Percentiles rank a stretch among this genome's conserved stretches.
Conservation (phyloP, 2,329 filamentous ascomycete genomes). For the Verticillium albo-atrum region DNA sequence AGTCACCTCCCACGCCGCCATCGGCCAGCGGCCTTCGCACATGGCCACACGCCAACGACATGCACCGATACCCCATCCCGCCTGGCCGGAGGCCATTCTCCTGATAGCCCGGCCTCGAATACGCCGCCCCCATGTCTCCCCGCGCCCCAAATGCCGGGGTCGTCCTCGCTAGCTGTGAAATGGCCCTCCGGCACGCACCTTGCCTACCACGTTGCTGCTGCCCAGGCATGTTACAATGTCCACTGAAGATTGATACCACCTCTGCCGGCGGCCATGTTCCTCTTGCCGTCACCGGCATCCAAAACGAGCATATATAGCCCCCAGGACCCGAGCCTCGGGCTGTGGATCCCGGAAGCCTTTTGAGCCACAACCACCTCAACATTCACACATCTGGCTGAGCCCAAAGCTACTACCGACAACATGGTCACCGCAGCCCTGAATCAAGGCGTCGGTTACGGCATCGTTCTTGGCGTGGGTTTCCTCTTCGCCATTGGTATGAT, state of each 20-base stretch:
- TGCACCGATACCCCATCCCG: background rate
- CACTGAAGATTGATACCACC: background rate
- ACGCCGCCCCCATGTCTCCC: background rate
- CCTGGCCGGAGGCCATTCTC: background rate
- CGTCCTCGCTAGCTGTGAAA: background rate
- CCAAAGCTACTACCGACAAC: background rate
- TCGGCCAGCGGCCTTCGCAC: background rate
- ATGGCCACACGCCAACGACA: background rate
- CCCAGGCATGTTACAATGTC: background rate
- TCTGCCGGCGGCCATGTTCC: slow-evolving; percentile 8
- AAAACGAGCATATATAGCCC: slow-evolving; percentile 6
- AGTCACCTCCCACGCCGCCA: background rate
- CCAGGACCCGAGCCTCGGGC: slow-evolving; percentile 1
- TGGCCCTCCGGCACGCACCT: background rate
- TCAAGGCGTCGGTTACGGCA: slow-evolving; percentile 71
- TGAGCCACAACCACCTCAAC: background rate
- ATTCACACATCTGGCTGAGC: background rate
- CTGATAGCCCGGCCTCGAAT: background rate
- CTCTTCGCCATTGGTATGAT: slow-evolving; percentile 74
- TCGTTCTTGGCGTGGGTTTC: slow-evolving; percentile 70
- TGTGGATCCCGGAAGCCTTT: background rate
- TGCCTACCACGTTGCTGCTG: background rate
- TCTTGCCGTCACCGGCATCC: background rate
- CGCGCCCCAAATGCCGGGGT: background rate
- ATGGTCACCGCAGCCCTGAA: slow-evolving; percentile 26